Percentiles rank a stretch among this genome's conserved stretches.
These are phyloP conservation scores for Xylaria curta DNA, from an alignment of 495 filamentous ascomycete genomes.

Conservation along the genomic window DNA sequence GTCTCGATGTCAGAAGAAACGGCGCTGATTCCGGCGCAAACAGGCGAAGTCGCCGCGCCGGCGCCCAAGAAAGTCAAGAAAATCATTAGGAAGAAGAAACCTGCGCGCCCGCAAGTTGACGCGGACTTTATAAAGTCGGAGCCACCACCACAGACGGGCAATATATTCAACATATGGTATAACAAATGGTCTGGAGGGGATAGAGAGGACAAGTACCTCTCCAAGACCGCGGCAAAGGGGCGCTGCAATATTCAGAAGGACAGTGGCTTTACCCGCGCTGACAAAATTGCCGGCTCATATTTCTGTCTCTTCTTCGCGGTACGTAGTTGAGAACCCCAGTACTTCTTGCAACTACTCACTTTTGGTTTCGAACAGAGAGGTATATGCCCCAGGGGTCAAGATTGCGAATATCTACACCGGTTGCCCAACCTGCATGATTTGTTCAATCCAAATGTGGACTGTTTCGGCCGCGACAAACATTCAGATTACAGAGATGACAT, in stretches of 20 bases:
- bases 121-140: conserved; percentile 77
- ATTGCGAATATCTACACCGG: conserved; percentile 94
- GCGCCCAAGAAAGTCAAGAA: conserved; percentile 66
- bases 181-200: conserved; percentile 97
- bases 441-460: conserved; percentile 89
- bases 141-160: conserved; percentile 87
- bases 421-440: conserved; percentile 82
- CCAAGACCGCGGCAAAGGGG: conserved; percentile 70
- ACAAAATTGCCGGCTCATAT: conserved; percentile 74
- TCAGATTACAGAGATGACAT: too few species aligned
- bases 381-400: conserved; percentile 81
- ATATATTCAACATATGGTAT: conserved; percentile 94
- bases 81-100: conserved; percentile 69
- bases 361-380: conserved; percentile 48
- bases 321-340: not conserved
- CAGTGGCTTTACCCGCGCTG: conserved; percentile 86
- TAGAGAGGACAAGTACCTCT: conserved; percentile 86
- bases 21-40: conserved; percentile 36
- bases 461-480: conserved; percentile 77
- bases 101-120: conserved; percentile 79
- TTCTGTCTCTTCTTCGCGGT: conserved; percentile 91
- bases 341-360: conserved; percentile 9
- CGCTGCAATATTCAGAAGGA: conserved; percentile 85
- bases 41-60: conserved; percentile 54
- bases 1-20: conserved; percentile 43